Conservation (phyloP, 2,329 filamentous ascomycete species). For the Domatiomyces catenatus region DNA sequence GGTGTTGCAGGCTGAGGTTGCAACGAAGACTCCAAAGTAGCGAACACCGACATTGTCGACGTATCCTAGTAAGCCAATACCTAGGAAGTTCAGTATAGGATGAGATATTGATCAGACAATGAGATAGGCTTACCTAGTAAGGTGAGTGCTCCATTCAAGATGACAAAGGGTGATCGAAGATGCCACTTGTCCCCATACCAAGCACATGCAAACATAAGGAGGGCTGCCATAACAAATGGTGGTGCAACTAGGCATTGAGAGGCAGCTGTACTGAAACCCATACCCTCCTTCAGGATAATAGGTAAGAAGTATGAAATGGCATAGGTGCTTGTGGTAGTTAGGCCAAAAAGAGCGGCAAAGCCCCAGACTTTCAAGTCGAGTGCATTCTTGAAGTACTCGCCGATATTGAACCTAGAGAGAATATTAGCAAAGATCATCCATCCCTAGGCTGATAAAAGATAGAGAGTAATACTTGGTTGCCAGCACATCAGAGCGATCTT, state of each 20-base stretch:
- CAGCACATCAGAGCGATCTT: slow-evolving; percentile 39
- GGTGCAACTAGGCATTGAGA: slow-evolving; percentile 60
- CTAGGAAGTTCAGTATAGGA: slow-evolving; percentile 20
- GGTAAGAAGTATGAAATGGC: slow-evolving; percentile 67
- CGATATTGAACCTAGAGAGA: slow-evolving; percentile 30
- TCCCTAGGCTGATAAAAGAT: slow-evolving; percentile 17
- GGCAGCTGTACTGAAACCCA: slow-evolving; percentile 49
- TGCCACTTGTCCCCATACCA: slow-evolving; percentile 54
- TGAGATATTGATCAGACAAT: not conserved
- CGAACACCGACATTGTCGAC: slow-evolving; percentile 36
- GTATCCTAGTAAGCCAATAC: slow-evolving; percentile 59
- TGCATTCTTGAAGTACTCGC: slow-evolving; percentile 33
- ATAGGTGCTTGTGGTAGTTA: slow-evolving; percentile 56
- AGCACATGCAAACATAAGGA: slow-evolving; percentile 56
- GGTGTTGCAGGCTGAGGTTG: slow-evolving; percentile 60
- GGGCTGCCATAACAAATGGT: slow-evolving; percentile 46
- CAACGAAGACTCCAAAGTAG: slow-evolving; percentile 61
- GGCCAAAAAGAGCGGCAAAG: slow-evolving; percentile 36
- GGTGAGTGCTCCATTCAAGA: slow-evolving; percentile 37
- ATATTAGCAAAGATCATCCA: not conserved
- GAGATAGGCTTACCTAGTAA: slow-evolving; percentile 6
- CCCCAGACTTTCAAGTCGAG: slow-evolving; percentile 41
- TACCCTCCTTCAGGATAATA: slow-evolving; percentile 48
- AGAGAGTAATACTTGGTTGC: slow-evolving; percentile 22
- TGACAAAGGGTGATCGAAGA: slow-evolving; percentile 56